Evolutionary conservation across 495 filamentous ascomycete genomes (phyloP).

Genomic region (Jackrogersella multiformis): DNA sequence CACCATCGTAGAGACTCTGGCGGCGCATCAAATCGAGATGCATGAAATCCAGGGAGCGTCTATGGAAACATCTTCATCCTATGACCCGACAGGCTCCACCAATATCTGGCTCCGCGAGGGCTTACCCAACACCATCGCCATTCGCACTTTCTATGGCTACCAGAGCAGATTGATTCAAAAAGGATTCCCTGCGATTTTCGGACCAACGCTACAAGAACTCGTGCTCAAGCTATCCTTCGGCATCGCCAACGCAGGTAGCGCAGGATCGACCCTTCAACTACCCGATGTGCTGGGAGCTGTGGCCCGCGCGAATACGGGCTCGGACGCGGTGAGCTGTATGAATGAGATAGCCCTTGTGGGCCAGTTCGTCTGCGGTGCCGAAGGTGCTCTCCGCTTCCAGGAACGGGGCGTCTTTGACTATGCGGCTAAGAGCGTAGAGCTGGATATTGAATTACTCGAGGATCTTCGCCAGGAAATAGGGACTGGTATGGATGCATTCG

Average conservation of each 20-base stretch:
- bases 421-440: constrained; percentile 55
- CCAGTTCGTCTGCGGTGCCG: constrained; percentile 55
- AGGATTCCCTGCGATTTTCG: constrained; percentile 60
- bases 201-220: constrained; percentile 58
- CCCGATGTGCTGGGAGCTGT: constrained; percentile 61
- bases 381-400: constrained; percentile 52
- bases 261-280: constrained; percentile 47
- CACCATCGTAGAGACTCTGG: constrained; percentile 57
- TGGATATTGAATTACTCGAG: constrained; percentile 59
- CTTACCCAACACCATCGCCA: constrained; percentile 56
- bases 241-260: constrained; percentile 49
- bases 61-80: constrained; percentile 30
- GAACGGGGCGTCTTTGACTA: constrained; percentile 60
- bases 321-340: constrained; percentile 52
- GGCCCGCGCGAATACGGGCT: constrained; percentile 57
- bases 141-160: constrained; percentile 61
- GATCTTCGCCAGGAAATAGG: constrained; percentile 61
- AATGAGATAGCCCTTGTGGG: constrained; percentile 59
- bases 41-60: constrained; percentile 58
- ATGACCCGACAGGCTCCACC: constrained; percentile 18
- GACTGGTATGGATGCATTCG: constrained; percentile 62
- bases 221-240: constrained; percentile 61
- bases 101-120: constrained; percentile 58
- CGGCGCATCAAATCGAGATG: constrained; percentile 61
- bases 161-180: constrained; percentile 61